A percentile compares a stretch with the other conserved stretches of the same genome.
These are phyloP conservation scores for Hortiboletus campestris DNA, from an alignment of 768 basidiomycete species.

Conservation along the genomic window DNA sequence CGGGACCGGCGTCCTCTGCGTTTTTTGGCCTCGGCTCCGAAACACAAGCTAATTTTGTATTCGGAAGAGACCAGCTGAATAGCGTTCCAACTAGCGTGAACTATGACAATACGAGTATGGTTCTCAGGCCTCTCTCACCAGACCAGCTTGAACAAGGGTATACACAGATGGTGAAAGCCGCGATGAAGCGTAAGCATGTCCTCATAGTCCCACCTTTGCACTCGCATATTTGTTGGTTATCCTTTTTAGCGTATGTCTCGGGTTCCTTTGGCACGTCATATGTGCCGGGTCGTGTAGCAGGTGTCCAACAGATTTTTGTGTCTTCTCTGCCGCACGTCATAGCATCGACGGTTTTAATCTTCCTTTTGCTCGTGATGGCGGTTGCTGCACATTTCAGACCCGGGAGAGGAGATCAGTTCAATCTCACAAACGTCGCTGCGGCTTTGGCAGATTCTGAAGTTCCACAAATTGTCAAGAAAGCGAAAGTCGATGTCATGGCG, in stretches of 20 bases:
- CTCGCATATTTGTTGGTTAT: not conserved
- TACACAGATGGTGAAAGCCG: constrained; percentile 9
- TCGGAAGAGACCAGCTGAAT: constrained; percentile 4
- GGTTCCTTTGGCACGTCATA: constrained; percentile 11
- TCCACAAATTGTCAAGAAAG: constrained; percentile 1
- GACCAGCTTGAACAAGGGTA: constrained; percentile 8
- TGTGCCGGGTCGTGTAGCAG: constrained; percentile 16
- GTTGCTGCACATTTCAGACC: constrained; percentile 4
- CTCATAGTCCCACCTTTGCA: not conserved
- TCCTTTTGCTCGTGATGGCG: constrained; percentile 2
- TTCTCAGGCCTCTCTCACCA: constrained; percentile 3
- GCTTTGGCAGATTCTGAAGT: constrained; percentile 10
- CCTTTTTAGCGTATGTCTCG: constrained; percentile 10
- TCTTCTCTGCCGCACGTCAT: constrained; percentile 14
- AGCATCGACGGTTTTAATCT: constrained; percentile 1
- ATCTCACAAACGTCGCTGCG: constrained; percentile 11
- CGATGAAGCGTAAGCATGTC: constrained; percentile 16
- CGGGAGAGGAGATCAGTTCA: constrained; percentile 12
- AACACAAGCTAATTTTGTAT: constrained; percentile 10
- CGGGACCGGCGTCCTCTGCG: constrained; percentile 6
- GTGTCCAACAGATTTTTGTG: constrained; percentile 8
- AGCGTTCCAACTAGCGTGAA: not conserved
- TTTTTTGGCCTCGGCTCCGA: constrained; percentile 10
- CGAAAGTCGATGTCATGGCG: not conserved
- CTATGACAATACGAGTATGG: constrained; percentile 3